Conservation (phyloP, 2,329 filamentous ascomycete genomes). For the Claviceps monticola region DNA sequence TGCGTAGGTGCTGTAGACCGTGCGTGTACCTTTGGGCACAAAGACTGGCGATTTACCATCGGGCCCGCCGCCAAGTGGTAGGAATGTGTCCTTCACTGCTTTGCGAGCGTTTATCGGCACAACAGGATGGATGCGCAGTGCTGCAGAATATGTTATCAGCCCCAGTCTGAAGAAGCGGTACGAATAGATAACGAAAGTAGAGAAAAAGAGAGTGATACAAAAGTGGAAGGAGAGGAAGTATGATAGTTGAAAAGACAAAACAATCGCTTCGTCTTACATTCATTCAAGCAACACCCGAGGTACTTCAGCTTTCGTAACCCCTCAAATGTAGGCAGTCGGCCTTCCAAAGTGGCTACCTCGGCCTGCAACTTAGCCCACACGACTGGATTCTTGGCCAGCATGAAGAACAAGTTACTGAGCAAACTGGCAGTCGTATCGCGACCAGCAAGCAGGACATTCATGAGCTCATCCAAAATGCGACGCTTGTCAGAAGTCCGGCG, state of each 20-base stretch:
- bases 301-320: constrained; percentile 11
- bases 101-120: constrained; percentile 33
- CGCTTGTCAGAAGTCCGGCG: constrained; percentile 18
- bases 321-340: constrained; percentile 10
- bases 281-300: constrained; percentile 11
- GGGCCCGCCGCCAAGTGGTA: constrained; percentile 36
- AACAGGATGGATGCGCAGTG: constrained; percentile 31
- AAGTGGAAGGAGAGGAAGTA: not conserved
- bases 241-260: not conserved
- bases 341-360: constrained; percentile 4
- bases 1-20: constrained; percentile 26
- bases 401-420: constrained; percentile 33
- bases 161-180: too few species aligned
- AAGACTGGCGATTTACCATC: constrained; percentile 31
- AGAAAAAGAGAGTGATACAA: not conserved
- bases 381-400: constrained; percentile 18
- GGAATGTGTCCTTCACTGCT: constrained; percentile 31
- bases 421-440: constrained; percentile 40
- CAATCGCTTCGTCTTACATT: constrained; percentile 6
- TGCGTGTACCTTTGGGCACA: constrained; percentile 29
- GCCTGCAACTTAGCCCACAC: not conserved
- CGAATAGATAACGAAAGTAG: not conserved
- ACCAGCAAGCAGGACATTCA: constrained; percentile 32
- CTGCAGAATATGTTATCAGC: constrained; percentile 4
- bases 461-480: constrained; percentile 16